Evolutionary conservation across 208 protist species (phyloP).

Genomic region (Zelonia costaricensis): DNA sequence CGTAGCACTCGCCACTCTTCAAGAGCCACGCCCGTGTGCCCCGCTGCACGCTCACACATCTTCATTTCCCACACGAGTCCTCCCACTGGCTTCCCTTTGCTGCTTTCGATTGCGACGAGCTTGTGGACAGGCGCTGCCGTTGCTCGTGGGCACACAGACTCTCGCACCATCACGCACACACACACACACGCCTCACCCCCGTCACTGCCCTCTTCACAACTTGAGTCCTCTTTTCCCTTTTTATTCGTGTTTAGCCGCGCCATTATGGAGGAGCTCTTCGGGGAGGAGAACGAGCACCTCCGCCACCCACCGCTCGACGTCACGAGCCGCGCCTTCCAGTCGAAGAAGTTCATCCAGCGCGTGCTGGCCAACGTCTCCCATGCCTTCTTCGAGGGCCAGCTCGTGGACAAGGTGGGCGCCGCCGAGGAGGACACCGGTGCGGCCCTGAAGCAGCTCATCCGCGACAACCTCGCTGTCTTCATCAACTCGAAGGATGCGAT

Average conservation of each 20-base stretch:
- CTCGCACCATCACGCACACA: background rate
- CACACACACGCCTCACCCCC: constrained; percentile 4
- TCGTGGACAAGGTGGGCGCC: constrained; percentile 39
- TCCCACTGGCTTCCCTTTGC: too few species aligned
- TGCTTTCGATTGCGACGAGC: too few species aligned
- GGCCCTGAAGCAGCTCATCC: constrained; percentile 80
- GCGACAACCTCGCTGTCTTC: constrained; percentile 82
- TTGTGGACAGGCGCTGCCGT: too few species aligned
- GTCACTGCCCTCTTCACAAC: background rate
- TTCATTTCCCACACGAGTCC: too few species aligned
- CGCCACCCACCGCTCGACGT: constrained; percentile 48
- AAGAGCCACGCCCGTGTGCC: too few species aligned
- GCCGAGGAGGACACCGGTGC: constrained; percentile 47
- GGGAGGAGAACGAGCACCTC: constrained; percentile 12
- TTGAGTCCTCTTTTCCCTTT: background rate
- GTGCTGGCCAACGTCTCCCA: constrained; percentile 46
- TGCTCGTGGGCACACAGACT: too few species aligned
- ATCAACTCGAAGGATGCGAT: constrained; percentile 85
- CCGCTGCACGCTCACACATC: too few species aligned
- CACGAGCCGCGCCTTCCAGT: constrained; percentile 75
- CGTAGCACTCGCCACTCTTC: too few species aligned
- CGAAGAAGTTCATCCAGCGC: constrained; percentile 64
- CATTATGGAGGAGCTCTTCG: constrained; percentile 36
- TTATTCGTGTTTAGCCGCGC: background rate
- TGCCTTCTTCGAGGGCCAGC: constrained; percentile 45